phyloP scores from a whole-genome alignment of 2,329 filamentous ascomycete genomes.

The Curvularia sp. region DNA sequence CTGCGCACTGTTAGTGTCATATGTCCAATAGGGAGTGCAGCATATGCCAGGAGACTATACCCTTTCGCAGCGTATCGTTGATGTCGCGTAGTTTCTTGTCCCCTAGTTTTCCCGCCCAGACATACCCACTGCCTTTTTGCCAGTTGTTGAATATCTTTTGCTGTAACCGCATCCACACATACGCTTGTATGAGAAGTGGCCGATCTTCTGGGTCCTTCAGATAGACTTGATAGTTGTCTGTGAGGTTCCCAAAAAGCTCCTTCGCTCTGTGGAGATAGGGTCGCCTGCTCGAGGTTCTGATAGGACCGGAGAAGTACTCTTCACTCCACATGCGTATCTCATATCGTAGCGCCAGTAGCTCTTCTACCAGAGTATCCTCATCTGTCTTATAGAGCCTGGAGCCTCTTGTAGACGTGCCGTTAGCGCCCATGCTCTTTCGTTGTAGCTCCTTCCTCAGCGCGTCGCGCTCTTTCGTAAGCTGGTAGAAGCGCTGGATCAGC shows the following conservation, averaged over 20 bases:
- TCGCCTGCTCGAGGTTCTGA: conserved; percentile 38
- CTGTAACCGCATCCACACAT: conserved; percentile 47
- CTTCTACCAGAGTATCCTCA: conserved; percentile 48
- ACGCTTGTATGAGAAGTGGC: conserved; percentile 48
- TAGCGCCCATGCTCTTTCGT: conserved; percentile 41
- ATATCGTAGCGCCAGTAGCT: conserved; percentile 44
- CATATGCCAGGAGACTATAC: conserved; percentile 21
- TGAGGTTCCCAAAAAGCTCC: conserved; percentile 44
- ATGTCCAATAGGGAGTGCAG: neutral
- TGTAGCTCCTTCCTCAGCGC: conserved; percentile 48
- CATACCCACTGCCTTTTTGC: conserved; percentile 47
- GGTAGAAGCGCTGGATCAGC: conserved; percentile 48
- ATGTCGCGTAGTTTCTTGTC: conserved; percentile 47
- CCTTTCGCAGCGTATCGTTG: conserved; percentile 49
- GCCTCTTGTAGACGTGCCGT: conserved; percentile 37
- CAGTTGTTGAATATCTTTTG: conserved; percentile 49
- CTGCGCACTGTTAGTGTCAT: conserved; percentile 29
- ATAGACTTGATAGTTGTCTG: conserved; percentile 46
- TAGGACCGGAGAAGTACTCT: conserved; percentile 45
- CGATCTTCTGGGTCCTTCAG: conserved; percentile 43
- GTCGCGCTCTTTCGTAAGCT: conserved; percentile 50
- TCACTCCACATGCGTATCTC: conserved; percentile 48
- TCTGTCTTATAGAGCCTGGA: conserved; percentile 46
- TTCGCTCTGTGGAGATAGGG: conserved; percentile 43
- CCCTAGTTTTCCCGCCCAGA: conserved; percentile 50